These are phyloP conservation scores for Apiospora sp. DNA, from an alignment of 2,329 filamentous ascomycete genomes.

Conservation along the genomic window DNA sequence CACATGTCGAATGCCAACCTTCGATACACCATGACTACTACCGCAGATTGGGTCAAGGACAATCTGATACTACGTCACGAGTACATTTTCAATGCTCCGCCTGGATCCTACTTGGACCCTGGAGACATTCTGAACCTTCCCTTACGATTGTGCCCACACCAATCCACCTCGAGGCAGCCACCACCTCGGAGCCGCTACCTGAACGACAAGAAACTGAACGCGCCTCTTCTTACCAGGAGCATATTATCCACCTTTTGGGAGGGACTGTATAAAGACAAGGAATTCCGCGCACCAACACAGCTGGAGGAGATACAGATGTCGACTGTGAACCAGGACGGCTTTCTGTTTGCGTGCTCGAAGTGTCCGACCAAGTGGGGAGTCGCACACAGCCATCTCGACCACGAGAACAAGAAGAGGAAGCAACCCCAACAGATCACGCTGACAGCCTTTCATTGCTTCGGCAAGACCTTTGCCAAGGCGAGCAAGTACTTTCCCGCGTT, in stretches of 20 bases:
- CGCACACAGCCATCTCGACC: too few relatives aligned
- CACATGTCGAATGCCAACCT: not conserved
- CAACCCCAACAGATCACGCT: not conserved
- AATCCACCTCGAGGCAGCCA: not conserved
- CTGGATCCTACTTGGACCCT: not conserved
- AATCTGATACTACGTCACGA: not conserved
- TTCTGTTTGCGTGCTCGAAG: not conserved
- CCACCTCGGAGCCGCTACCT: not conserved
- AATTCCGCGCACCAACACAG: not conserved
- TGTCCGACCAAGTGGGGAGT: not conserved
- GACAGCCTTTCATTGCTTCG: not conserved
- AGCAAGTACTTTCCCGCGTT: not conserved
- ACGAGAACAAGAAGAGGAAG: not conserved
- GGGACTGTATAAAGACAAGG: too few relatives aligned
- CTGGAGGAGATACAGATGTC: not conserved
- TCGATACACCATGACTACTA: not conserved
- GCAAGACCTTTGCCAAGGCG: not conserved
- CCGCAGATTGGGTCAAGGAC: not conserved
- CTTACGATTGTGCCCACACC: not conserved
- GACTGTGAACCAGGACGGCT: not conserved
- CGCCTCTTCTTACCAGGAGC: not conserved
- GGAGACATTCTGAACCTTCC: not conserved
- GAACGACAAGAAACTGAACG: not conserved
- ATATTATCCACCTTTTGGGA: not conserved
- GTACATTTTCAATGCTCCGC: not conserved